Evolutionary conservation across 306 rosid species (phyloP).

Genomic region (Calophaca sinica): DNA sequence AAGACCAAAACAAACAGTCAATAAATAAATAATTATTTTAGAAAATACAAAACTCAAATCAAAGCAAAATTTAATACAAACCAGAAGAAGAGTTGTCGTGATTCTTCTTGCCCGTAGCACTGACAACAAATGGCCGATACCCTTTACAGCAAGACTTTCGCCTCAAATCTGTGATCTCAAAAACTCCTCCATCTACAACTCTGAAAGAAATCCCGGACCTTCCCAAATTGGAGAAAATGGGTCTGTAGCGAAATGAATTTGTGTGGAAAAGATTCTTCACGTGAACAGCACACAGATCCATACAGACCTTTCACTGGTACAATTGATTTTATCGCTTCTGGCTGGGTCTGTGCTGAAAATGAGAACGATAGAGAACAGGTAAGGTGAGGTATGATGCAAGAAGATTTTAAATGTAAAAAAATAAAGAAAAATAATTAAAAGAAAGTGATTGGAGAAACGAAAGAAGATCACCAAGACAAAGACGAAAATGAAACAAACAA

Average conservation of each 20-base stretch:
- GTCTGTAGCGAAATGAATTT: slow-evolving; percentile 57
- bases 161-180: slow-evolving; percentile 60
- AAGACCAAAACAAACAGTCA: not conserved
- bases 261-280: slow-evolving; percentile 59
- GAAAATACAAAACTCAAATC: not conserved
- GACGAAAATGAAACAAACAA: slow-evolving; percentile 36
- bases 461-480: slow-evolving; percentile 30
- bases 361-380: not conserved
- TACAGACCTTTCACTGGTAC: slow-evolving; percentile 37
- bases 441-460: slow-evolving; percentile 37
- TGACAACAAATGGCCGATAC: slow-evolving; percentile 51
- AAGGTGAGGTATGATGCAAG: not conserved
- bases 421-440: not conserved
- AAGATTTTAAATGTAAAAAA: slow-evolving; percentile 9
- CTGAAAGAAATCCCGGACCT: slow-evolving; percentile 46
- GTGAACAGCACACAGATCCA: slow-evolving; percentile 80
- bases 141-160: slow-evolving; percentile 50
- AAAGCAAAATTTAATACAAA: slow-evolving; percentile 32
- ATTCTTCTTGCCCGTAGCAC: slow-evolving; percentile 77
- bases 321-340: slow-evolving; percentile 12
- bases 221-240: slow-evolving; percentile 53
- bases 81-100: slow-evolving; percentile 65
- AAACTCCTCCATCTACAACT: slow-evolving; percentile 46
- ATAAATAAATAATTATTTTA: not conserved
- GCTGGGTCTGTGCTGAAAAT: not conserved